Base-by-base conservation (phyloP, 129 eudicot genomes). In the Smallanthus sonchifolius region DNA sequence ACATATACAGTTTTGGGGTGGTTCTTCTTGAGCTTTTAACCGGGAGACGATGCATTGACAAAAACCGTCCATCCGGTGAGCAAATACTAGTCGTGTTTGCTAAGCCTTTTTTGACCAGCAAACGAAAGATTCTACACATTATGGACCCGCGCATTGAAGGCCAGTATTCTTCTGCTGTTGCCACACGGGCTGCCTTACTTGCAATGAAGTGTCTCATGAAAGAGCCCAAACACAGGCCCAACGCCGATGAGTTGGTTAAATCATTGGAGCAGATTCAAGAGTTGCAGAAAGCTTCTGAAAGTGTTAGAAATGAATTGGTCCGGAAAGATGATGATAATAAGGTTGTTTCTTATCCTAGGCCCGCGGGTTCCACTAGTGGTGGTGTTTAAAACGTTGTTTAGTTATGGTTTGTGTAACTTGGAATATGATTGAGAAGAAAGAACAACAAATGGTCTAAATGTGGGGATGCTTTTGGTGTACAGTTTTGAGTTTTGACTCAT, bases 141-240 rank as follows among this genome's bases (percentile, higher is more conserved):
- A 90, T 93, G 90, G 98, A 93, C 59, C 72, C 86, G 0, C 89
- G 92, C 3, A 81, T 93, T 10, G 76, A 87, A 71, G 97, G 95
- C 35, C 95, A 93, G 62, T 93, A 90, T 72, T 7, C 97, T 4
- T 9, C 85, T 19, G 55, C 56, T 9, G 88, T 67, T 6, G 96
- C 94, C 13, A 40, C 82, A 17, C 79, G 65, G 38, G 87, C 95
- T 4, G 92, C 91, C 57, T 73, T 85, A 16, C 87, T 92, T 40
- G 96, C 91, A 28, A 65, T 85, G 67, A 86, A 82, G 79, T 92
- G 98, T 82, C 80, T 92, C 4, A 79, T 86, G n/a, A 30, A 65
- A 24, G 95, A 85, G 42, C 96, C 96, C 24, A 81, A 79, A 47
- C 67, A 60, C 20, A 77, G 97, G 63, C 97, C 97, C 2, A 77